These are phyloP conservation scores for Flammula alnicola DNA, from an alignment of 1,284 basidiomycete species.

Conservation along the genomic window DNA sequence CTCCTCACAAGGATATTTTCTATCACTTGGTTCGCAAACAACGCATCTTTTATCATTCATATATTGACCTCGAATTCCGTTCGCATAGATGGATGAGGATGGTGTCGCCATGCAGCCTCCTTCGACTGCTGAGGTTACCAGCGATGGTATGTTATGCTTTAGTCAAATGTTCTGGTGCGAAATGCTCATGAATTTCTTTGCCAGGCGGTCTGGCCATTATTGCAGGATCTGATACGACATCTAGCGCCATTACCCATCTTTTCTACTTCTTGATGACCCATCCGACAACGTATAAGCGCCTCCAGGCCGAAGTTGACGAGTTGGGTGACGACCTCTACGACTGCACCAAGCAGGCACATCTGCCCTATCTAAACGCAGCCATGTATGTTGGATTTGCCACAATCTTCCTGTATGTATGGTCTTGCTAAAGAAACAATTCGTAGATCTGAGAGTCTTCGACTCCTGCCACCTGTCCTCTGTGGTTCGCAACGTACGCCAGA, in stretches of 20 bases:
- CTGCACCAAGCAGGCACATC: constrained; percentile 41
- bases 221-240: constrained; percentile 64
- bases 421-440: not conserved
- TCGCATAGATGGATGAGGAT: constrained; percentile 43
- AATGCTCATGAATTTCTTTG: not conserved
- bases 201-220: constrained; percentile 49
- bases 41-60: not conserved
- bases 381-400: constrained; percentile 41
- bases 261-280: constrained; percentile 54
- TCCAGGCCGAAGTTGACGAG: constrained; percentile 57
- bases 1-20: constrained; percentile 46
- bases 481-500: constrained; percentile 36
- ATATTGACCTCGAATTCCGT: not conserved
- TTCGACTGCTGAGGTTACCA: constrained; percentile 32
- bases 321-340: constrained; percentile 43
- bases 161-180: not conserved
- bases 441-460: constrained; percentile 46
- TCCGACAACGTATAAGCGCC: constrained; percentile 46
- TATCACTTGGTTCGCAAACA: constrained; percentile 42
- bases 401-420: not conserved
- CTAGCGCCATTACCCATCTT: constrained; percentile 48
- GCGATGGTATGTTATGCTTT: constrained; percentile 32
- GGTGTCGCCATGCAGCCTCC: constrained; percentile 29
- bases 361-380: constrained; percentile 56
- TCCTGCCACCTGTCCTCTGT: constrained; percentile 40